Conservation (phyloP, 257 asterid species). For the Ilex asprella region DNA sequence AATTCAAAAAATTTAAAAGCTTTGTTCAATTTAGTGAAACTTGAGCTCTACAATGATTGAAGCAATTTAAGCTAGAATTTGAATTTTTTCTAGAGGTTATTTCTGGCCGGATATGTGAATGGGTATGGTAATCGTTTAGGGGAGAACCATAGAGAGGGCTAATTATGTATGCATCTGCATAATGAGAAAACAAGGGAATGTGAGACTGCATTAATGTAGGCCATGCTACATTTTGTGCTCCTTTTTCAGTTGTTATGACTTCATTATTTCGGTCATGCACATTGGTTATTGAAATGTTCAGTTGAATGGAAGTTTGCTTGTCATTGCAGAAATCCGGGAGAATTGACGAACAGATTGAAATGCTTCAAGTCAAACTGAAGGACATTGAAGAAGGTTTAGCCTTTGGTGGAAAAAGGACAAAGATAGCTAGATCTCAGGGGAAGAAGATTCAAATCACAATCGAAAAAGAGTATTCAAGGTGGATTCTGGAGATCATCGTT, state of each 20-base stretch:
- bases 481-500: background rate
- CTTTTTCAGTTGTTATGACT: background rate
- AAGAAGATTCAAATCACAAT: constrained; percentile 60
- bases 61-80: too few species aligned
- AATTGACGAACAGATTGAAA: constrained; percentile 60
- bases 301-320: background rate
- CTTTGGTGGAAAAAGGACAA: constrained; percentile 66
- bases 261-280: background rate
- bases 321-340: constrained; percentile 72
- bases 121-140: too few species aligned
- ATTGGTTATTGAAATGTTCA: background rate
- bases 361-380: constrained; percentile 60
- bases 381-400: constrained; percentile 64
- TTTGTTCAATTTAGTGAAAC: too few species aligned
- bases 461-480: constrained; percentile 90
- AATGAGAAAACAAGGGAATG: too few species aligned
- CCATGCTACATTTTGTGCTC: too few species aligned
- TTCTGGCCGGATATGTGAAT: too few species aligned
- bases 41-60: too few species aligned
- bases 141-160: too few species aligned
- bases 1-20: too few species aligned
- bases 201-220: too few species aligned
- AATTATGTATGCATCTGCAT: too few species aligned
- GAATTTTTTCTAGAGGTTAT: too few species aligned
- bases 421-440: constrained; percentile 86